phyloP scores from a whole-genome alignment of 2,329 filamentous ascomycete species.

The Nigrospora oryzae region DNA sequence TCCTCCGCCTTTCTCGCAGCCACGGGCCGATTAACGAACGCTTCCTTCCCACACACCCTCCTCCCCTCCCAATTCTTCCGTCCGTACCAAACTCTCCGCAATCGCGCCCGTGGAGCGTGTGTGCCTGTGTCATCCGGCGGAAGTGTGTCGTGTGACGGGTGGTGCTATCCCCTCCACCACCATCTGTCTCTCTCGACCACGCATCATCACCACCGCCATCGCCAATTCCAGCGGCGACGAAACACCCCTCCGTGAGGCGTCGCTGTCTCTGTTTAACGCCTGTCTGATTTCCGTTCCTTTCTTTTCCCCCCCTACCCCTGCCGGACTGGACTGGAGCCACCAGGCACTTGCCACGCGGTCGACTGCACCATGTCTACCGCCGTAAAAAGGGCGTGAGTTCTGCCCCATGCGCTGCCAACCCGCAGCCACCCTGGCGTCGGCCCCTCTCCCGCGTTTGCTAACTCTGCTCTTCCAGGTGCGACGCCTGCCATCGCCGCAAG shows the following conservation, averaged over 20 bases:
- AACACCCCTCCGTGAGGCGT: no score
- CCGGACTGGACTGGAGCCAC: no score
- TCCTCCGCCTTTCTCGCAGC: constrained; percentile 21
- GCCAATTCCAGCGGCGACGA: not conserved
- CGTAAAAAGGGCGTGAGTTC: constrained; percentile 22
- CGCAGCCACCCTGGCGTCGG: no score
- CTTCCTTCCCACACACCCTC: constrained; percentile 9
- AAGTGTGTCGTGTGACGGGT: no score
- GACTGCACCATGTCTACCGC: constrained; percentile 23
- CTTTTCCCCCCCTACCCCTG: no score
- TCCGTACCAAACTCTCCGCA: constrained; percentile 9
- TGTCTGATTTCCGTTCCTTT: no score
- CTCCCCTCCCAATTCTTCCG: constrained; percentile 10
- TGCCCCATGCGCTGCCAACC: not conserved
- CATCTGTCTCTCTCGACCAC: not conserved
- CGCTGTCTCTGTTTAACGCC: no score
- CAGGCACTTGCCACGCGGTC: not conserved
- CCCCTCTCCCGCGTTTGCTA: not conserved
- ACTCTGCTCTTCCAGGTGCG: constrained; percentile 42
- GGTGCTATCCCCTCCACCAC: no score
- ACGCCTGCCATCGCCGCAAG: constrained; percentile 67
- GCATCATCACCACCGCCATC: not conserved
- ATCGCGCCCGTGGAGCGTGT: constrained; percentile 6
- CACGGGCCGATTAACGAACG: constrained; percentile 24
- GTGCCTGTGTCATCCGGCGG: constrained; percentile 2